These are phyloP conservation scores for Senecio squalidus DNA, from an alignment of 140 eudicot species.

Conservation along the genomic window DNA sequence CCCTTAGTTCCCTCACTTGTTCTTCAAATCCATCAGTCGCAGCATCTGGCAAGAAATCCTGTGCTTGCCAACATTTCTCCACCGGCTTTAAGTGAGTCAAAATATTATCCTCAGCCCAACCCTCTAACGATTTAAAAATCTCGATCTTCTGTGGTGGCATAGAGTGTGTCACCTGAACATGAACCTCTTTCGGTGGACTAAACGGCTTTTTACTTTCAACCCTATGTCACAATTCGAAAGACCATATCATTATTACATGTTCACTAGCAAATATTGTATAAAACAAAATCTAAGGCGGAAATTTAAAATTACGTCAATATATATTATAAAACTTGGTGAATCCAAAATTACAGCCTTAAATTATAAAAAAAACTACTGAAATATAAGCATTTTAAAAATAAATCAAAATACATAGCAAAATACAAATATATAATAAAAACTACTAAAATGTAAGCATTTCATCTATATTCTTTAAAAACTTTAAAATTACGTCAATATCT, in stretches of 20 bases:
- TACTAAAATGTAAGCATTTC: no score
- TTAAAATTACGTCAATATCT: no score
- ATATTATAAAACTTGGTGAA: no score
- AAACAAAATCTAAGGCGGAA: background rate
- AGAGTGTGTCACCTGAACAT: conserved; percentile 66
- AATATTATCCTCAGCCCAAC: conserved; percentile 67
- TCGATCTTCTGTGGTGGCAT: conserved; percentile 81
- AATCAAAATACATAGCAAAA: no score
- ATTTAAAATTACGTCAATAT: no score
- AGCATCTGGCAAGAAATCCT: conserved; percentile 71
- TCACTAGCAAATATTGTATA: background rate
- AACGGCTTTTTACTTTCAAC: conserved; percentile 52
- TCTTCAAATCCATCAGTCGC: conserved; percentile 71
- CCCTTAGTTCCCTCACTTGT: conserved; percentile 60
- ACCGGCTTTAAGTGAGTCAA: conserved; percentile 65
- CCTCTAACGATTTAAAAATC: conserved; percentile 66
- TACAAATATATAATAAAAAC: no score
- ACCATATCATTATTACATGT: background rate
- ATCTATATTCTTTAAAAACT: no score
- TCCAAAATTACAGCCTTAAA: no score
- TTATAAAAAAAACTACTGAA: no score
- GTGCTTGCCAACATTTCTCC: conserved; percentile 82
- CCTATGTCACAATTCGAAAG: conserved; percentile 27
- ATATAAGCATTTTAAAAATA: no score
- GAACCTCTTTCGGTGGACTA: conserved; percentile 63